Conservation (phyloP, 352 stramenopile species). For the Globisporangium paroecandrum region DNA sequence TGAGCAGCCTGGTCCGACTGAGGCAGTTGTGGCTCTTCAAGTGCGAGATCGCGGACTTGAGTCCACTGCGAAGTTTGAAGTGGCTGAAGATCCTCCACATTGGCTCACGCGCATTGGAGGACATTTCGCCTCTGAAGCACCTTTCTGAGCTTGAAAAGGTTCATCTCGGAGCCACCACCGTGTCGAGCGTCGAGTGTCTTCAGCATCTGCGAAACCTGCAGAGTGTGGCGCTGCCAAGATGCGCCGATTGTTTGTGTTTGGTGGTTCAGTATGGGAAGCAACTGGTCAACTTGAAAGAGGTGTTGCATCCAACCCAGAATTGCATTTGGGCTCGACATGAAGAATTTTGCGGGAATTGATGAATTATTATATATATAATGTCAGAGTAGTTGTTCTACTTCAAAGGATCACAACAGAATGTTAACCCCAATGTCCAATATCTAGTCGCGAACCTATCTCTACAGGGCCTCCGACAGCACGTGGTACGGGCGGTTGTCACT, state of each 20-base stretch:
- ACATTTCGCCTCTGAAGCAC: not conserved
- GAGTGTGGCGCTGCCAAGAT: not conserved
- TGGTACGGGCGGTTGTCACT: not conserved
- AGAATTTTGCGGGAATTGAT: not conserved
- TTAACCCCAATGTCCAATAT: not conserved
- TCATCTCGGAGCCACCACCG: not conserved
- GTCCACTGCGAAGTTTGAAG: not conserved
- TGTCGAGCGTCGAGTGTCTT: not conserved
- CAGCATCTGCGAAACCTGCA: not conserved
- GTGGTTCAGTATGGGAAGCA: not conserved
- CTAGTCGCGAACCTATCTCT: not conserved
- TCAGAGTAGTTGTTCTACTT: not conserved
- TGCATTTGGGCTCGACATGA: not conserved
- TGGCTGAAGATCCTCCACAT: not conserved
- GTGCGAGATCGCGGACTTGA: not conserved
- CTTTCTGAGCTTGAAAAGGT: not conserved
- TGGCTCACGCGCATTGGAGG: not conserved
- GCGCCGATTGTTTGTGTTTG: not conserved
- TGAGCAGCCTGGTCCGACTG: not conserved
- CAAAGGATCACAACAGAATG: too few relatives aligned
- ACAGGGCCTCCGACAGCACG: not conserved
- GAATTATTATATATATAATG: not conserved
- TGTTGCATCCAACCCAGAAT: not conserved
- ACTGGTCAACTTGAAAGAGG: not conserved
- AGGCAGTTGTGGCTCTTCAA: constrained; percentile 2